These are phyloP conservation scores for Berberis vulgaris DNA, from an alignment of 164 flowering plant genomes.

Conservation along the genomic window DNA sequence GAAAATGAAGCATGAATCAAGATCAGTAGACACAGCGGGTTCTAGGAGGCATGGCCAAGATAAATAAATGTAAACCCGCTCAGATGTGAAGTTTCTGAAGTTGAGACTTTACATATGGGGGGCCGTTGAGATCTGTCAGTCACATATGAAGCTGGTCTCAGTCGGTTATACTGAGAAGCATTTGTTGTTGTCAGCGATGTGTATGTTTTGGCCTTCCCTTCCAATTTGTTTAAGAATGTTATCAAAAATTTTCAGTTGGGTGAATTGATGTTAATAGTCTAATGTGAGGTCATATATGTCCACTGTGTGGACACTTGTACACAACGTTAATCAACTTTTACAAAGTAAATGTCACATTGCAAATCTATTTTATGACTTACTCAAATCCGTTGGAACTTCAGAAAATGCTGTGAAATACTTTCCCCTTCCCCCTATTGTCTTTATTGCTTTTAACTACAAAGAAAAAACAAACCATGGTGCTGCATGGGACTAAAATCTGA, in stretches of 20 bases:
- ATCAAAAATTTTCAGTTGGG: background rate
- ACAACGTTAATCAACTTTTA: too few relatives aligned
- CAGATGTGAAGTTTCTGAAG: background rate
- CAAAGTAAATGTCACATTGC: too few relatives aligned
- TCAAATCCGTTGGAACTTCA: too few relatives aligned
- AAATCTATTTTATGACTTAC: too few relatives aligned
- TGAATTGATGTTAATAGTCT: background rate
- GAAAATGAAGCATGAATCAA: conserved; percentile 54
- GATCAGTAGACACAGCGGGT: conserved; percentile 27
- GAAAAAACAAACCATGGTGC: too few relatives aligned
- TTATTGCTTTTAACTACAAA: too few relatives aligned
- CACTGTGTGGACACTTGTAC: too few relatives aligned
- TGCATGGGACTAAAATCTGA: too few relatives aligned
- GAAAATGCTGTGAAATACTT: too few relatives aligned
- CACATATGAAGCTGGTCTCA: background rate
- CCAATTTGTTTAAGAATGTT: background rate
- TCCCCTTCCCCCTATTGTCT: too few relatives aligned
- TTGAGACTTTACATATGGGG: background rate
- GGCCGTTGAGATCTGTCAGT: conserved; percentile 3
- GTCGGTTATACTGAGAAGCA: background rate
- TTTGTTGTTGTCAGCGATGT: background rate
- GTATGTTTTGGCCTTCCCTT: background rate
- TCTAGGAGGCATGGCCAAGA: conserved; percentile 26
- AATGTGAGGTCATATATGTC: background rate
- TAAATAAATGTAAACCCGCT: conserved; percentile 8